These are phyloP conservation scores for Raffaelea ambrosiae DNA, from an alignment of 2,329 filamentous ascomycete species.

Conservation along the genomic window DNA sequence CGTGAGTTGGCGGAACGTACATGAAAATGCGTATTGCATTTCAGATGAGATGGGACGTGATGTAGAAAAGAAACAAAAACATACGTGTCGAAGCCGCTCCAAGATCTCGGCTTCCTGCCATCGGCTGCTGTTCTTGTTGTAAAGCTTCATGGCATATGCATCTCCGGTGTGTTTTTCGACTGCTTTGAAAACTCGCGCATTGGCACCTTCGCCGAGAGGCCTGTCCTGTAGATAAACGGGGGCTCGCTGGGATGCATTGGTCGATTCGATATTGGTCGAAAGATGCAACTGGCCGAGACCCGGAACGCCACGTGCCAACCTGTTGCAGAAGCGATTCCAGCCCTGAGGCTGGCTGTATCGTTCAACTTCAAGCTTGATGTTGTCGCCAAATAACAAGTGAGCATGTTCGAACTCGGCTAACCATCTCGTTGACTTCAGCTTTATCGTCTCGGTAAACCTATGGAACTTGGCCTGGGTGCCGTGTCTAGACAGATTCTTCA, in stretches of 20 bases:
- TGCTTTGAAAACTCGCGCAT: background rate
- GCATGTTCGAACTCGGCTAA: background rate
- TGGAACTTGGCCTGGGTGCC: background rate
- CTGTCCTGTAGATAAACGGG: background rate
- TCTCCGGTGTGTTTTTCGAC: background rate
- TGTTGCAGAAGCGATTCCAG: too few species aligned
- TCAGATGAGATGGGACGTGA: too few species aligned
- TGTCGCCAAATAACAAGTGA: background rate
- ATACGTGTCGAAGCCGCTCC: background rate
- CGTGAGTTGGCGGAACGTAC: background rate
- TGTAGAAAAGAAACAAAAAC: background rate
- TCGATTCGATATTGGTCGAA: background rate
- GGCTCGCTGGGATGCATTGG: background rate
- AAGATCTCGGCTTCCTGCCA: background rate
- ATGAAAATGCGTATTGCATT: too few species aligned
- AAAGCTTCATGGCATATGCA: background rate
- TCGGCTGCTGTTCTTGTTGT: background rate
- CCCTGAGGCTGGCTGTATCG: too few species aligned
- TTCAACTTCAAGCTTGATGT: background rate
- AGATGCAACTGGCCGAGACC: background rate
- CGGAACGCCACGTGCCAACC: background rate
- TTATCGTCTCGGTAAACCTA: background rate
- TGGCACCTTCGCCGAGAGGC: background rate
- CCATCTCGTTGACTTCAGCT: background rate
- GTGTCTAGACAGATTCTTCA: conserved; percentile 1